Evolutionary conservation across 116 monocot genomes (phyloP).

Genomic region (Papilionanthe hybrid): DNA sequence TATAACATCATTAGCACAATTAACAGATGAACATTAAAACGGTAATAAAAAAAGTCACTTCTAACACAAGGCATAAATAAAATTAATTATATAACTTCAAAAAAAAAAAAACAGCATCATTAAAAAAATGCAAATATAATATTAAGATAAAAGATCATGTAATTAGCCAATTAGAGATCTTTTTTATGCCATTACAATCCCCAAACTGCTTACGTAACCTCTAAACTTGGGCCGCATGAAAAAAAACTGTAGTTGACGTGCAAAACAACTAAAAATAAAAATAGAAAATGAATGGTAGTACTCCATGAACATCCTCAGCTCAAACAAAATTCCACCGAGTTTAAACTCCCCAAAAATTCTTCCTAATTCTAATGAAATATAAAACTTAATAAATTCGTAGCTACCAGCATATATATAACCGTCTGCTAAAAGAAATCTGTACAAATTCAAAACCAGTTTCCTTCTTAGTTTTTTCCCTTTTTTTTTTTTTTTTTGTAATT

Average conservation of each 20-base stretch:
- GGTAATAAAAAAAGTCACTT: too few species aligned
- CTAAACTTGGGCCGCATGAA: background rate
- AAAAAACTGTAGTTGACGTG: background rate
- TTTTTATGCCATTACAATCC: background rate
- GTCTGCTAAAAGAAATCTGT: background rate
- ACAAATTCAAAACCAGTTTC: conserved; percentile 3
- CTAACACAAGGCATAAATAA: too few species aligned
- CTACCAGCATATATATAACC: background rate
- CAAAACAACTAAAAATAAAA: background rate
- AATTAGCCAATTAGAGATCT: background rate
- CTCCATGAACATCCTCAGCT: background rate
- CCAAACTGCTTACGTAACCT: background rate
- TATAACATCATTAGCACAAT: too few species aligned
- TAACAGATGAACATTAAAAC: too few species aligned
- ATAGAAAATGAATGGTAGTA: background rate
- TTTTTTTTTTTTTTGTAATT: background rate
- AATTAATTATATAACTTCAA: too few species aligned
- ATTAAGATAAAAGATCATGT: background rate
- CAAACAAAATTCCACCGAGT: background rate
- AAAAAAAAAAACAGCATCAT: too few species aligned
- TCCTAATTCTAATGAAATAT: background rate
- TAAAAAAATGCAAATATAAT: too few species aligned
- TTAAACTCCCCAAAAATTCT: background rate
- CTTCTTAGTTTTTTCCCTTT: background rate
- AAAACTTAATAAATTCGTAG: background rate